A percentile compares a stretch with the other conserved stretches of the same genome.
Conservation (phyloP, 148 eudicot genomes). For the Rheum nobile region DNA sequence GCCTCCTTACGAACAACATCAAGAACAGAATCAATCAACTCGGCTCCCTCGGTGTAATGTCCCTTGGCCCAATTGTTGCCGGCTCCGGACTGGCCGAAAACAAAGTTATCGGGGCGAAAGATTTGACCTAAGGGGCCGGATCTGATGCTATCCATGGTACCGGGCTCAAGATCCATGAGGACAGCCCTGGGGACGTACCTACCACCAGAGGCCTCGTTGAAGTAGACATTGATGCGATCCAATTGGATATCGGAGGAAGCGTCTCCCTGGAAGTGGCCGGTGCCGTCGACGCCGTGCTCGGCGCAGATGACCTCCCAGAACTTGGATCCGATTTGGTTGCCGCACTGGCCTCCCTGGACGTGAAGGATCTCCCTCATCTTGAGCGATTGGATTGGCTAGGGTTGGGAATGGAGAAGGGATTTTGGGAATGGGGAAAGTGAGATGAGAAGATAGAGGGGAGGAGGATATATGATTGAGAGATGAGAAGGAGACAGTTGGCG, state of each 20-base stretch:
- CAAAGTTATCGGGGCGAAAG: constrained; percentile 10
- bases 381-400: neutral
- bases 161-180: constrained; percentile 11
- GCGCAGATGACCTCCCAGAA: constrained; percentile 11
- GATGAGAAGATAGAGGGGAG: neutral
- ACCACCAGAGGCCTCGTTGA: constrained; percentile 8
- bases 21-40: constrained; percentile 11
- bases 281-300: constrained; percentile 9
- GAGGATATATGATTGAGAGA: constrained; percentile 3
- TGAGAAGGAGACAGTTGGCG: constrained; percentile 9
- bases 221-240: constrained; percentile 12
- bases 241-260: constrained; percentile 6
- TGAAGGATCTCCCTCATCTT: constrained; percentile 7
- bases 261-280: constrained; percentile 3
- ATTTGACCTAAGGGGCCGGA: constrained; percentile 10
- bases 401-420: neutral
- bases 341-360: constrained; percentile 10
- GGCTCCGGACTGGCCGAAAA: constrained; percentile 10
- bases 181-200: constrained; percentile 11
- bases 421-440: neutral
- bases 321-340: constrained; percentile 11
- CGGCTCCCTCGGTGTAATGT: constrained; percentile 11
- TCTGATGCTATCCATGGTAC: constrained; percentile 12
- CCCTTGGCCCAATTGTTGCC: constrained; percentile 11
- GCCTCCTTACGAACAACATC: constrained; percentile 12